These are phyloP conservation scores for Fraxinus sp. DNA, from an alignment of 305 asterid species.

Conservation along the genomic window DNA sequence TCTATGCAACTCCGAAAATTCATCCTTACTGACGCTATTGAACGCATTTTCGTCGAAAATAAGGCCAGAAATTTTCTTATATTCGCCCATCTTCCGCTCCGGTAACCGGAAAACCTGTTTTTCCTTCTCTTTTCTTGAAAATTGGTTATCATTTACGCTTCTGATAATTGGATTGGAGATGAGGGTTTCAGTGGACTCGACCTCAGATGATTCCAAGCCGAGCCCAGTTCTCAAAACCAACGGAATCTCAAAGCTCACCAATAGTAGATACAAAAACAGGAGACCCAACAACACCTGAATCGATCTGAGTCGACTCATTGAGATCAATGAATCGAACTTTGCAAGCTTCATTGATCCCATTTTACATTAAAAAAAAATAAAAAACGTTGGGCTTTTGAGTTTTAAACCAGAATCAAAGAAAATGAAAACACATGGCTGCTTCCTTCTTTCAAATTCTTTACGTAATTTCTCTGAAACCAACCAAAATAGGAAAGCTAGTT, in stretches of 20 bases:
- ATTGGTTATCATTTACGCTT: conserved; percentile 33
- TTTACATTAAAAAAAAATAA: conserved; percentile 2
- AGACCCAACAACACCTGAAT: conserved; percentile 66
- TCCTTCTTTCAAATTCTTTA: neutral
- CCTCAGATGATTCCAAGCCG: conserved; percentile 52
- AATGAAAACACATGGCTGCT: conserved; percentile 6
- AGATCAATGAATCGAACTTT: conserved; percentile 62
- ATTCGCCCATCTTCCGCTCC: conserved; percentile 50
- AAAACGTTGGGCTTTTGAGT: conserved; percentile 9
- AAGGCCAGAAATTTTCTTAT: conserved; percentile 57
- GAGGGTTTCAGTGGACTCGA: conserved; percentile 34
- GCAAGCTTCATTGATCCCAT: conserved; percentile 53
- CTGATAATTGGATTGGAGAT: conserved; percentile 32
- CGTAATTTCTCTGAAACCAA: neutral
- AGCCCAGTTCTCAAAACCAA: conserved; percentile 64
- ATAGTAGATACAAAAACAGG: conserved; percentile 60
- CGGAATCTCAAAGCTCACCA: conserved; percentile 76
- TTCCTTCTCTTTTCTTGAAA: conserved; percentile 36
- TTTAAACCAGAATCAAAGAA: neutral
- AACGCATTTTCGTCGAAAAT: conserved; percentile 54
- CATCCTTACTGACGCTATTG: conserved; percentile 52
- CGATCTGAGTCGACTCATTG: conserved; percentile 78
- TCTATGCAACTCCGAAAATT: conserved; percentile 64
- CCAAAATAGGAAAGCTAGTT: conserved; percentile 19
- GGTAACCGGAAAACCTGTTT: conserved; percentile 25